Base-by-base conservation (phyloP, 305 asterid species). In the Salvia sclarea region DNA sequence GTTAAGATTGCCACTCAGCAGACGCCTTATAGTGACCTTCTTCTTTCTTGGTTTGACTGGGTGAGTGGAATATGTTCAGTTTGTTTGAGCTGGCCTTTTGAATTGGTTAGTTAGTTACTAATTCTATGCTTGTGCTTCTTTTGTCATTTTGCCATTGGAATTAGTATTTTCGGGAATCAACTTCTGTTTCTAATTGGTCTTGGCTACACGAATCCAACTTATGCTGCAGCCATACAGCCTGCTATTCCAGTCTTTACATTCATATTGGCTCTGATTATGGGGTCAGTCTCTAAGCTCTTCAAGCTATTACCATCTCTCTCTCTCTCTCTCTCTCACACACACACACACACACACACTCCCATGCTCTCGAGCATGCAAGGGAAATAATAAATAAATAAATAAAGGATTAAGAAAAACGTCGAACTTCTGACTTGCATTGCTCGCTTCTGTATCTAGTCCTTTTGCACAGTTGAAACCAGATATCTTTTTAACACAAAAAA, bases 191-290 rank as follows among this genome's bases (percentile, higher is more conserved):
- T 94, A 64, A 53, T 88, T 67, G 99, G 99, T 52, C 99, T 94
- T 61, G 96, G 92, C 76, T 91, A 89, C 85, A 94, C 99, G 6
- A 94, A 83, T 84, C 98, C 99, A 40, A 71, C 94, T 38, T 94
- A 94, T 66, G 99, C 99, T 75, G 91, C 99, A 66, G 99, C 97
- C 21, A 78, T 89, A 68, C 99, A 94, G 80, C 99, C 99, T 38
- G 76, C 99, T 33, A 89, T 89, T 74, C 99, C 99, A 70, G 99
- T 94, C 71, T 91, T 94, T 44, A 94, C 99, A 33, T 89, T 91
- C 78, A 75, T 91, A 68, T 83, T 94, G 71, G 91, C 99, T 61
- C 87, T 85, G 16, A 38, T 84, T 31, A 94, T 91, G 96, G 97
- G 99, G 99, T 94, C 77, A 75, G 92, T 84, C 71, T 83, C 71